These are phyloP conservation scores for Talaromyces sp. DNA, from an alignment of 2,329 filamentous ascomycete genomes.

Conservation along the genomic window DNA sequence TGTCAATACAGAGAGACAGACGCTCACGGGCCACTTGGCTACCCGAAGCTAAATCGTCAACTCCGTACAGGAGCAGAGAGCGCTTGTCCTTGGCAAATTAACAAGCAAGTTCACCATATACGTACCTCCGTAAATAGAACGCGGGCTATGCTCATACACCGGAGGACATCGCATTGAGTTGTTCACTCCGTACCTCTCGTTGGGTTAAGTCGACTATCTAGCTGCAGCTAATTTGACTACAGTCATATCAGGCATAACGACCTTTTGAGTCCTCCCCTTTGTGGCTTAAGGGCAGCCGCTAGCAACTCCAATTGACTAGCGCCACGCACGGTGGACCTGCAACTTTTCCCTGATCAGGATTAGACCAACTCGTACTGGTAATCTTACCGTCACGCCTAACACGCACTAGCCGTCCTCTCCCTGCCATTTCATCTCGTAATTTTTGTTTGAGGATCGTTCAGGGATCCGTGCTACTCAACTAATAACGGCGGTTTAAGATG, in stretches of 20 bases:
- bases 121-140: not conserved
- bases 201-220: not conserved
- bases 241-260: not conserved
- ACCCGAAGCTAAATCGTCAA: not conserved
- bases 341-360: not conserved
- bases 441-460: not conserved
- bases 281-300: not conserved
- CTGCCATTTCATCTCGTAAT: not conserved
- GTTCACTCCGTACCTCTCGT: not conserved
- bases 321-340: not conserved
- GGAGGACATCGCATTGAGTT: not conserved
- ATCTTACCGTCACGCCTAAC: not conserved
- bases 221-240: not conserved
- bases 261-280: not conserved
- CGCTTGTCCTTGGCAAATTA: not conserved
- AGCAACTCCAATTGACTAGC: not conserved
- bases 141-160: not conserved
- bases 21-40: constrained; percentile 10
- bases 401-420: not conserved
- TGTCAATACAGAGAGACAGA: not conserved
- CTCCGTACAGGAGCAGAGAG: not conserved
- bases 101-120: not conserved
- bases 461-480: not conserved
- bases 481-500: not conserved
- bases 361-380: not conserved